Base-by-base conservation (phyloP, 306 rosid species). In the Cicer bijugum region DNA sequence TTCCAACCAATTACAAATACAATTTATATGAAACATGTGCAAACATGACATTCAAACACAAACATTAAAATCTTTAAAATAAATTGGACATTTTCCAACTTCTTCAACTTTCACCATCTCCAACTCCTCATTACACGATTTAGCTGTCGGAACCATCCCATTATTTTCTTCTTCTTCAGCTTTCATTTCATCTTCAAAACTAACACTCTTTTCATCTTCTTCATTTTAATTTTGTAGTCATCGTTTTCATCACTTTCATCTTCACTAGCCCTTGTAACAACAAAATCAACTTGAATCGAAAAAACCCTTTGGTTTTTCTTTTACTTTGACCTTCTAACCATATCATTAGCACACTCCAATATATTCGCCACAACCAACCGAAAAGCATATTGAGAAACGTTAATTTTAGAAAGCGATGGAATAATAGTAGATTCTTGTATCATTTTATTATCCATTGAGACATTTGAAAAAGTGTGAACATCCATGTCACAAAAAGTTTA, bases 101-200 rank as follows among this genome's bases (percentile, higher is more conserved):
- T 48, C 9, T 45, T 35, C n/a, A 4, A 42, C 12, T 17, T 6
- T 20, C 6, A 74, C 38, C 2, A 4, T 63, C 62, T 79, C 63
- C 72, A 83, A 42, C 0, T 1, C 56, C 14, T 79, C 64, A 50
- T 74, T n/a, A 0, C n/a, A 7, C 7, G 55, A 19, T 28, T 7
- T 23, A 2, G 51, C 43, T 5, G 78, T 80, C 0, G 83, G 65
- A 68, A 50, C 64, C 8, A 82, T 35, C 20, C 65, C 45, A 17
- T 8, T 4, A 11, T 11, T 23, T 2, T 23, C 61, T 1, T 6
- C 58, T 9, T 19, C 16, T 28, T 28, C 81, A 9, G 15, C 75
- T 4, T 7, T 37, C 0, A 3, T 17, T 1, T 15, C 35, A 5
- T 63, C 69, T 8, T 39, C 43, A 35, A 12, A 11, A 28, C 7